phyloP scores from a whole-genome alignment of 2,329 filamentous ascomycete species.

The Xylaria sp. region DNA sequence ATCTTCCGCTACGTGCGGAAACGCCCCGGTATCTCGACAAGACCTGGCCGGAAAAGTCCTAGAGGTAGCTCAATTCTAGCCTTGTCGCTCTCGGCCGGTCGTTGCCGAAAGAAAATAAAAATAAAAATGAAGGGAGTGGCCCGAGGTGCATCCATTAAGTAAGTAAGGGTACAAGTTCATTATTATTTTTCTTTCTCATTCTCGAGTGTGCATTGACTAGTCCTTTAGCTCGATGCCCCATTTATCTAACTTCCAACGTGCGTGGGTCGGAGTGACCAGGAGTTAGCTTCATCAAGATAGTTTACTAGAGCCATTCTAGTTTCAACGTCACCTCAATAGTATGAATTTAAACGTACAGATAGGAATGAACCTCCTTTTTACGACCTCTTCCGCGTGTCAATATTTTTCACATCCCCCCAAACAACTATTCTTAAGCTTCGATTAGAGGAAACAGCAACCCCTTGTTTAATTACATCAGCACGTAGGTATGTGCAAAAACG shows the following conservation, averaged over 20 bases:
- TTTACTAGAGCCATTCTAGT: conserved; percentile 20
- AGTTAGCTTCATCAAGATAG: conserved; percentile 8
- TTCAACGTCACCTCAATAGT: conserved; percentile 14
- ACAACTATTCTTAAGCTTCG: background rate
- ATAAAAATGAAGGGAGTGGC: background rate
- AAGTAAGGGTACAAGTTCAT: background rate
- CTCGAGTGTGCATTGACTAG: conserved; percentile 3
- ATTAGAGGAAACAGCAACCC: background rate
- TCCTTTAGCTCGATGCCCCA: background rate
- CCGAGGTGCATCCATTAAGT: conserved; percentile 8
- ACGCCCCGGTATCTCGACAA: conserved; percentile 38
- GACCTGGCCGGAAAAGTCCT: conserved; percentile 40
- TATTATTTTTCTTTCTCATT: background rate
- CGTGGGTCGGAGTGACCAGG: conserved; percentile 8
- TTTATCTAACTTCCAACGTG: conserved; percentile 18
- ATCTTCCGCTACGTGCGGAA: conserved; percentile 47
- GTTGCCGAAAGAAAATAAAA: conserved; percentile 43
- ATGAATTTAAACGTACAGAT: background rate
- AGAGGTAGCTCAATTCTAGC: conserved; percentile 35
- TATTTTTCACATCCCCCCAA: background rate
- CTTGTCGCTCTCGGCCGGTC: conserved; percentile 45
- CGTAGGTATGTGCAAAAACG: conserved; percentile 33
- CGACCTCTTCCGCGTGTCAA: background rate
- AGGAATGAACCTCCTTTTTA: background rate
- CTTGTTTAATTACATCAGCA: conserved; percentile 4